Evolutionary conservation across 352 stramenopile species (phyloP).

Genomic region (Blastocystis sp.): DNA sequence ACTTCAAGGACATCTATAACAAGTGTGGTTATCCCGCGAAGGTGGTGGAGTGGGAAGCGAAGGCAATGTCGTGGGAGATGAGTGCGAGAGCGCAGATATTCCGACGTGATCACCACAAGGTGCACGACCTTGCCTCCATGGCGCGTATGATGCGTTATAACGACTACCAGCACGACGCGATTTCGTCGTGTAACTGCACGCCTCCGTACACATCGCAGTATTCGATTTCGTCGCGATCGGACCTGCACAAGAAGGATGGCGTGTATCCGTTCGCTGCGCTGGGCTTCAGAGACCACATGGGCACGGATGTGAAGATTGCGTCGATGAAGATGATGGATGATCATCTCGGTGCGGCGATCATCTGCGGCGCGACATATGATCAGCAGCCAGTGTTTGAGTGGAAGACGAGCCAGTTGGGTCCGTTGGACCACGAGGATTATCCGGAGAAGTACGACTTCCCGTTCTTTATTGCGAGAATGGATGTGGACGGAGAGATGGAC

Average conservation of each 20-base stretch:
- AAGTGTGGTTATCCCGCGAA: slow-evolving; percentile 78
- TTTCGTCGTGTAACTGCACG: slow-evolving; percentile 77
- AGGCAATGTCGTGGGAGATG: slow-evolving; percentile 79
- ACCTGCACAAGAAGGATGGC: slow-evolving; percentile 52
- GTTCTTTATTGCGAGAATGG: slow-evolving; percentile 74
- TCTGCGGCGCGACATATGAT: slow-evolving; percentile 78
- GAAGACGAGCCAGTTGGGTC: slow-evolving; percentile 75
- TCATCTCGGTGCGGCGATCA: slow-evolving; percentile 57
- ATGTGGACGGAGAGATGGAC: slow-evolving; percentile 67
- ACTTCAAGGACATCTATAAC: slow-evolving; percentile 79
- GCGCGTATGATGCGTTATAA: slow-evolving; percentile 81
- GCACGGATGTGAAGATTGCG: slow-evolving; percentile 77
- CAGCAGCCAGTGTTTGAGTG: slow-evolving; percentile 81
- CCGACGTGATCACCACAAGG: slow-evolving; percentile 77
- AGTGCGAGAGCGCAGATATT: slow-evolving; percentile 80
- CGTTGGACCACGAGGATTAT: slow-evolving; percentile 56
- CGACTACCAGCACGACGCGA: slow-evolving; percentile 79
- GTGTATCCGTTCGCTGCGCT: slow-evolving; percentile 77
- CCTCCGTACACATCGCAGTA: slow-evolving; percentile 73
- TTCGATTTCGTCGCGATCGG: slow-evolving; percentile 44
- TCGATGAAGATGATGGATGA: slow-evolving; percentile 76
- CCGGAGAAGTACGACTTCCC: slow-evolving; percentile 72
- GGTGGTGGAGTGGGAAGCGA: slow-evolving; percentile 75
- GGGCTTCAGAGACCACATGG: slow-evolving; percentile 80
- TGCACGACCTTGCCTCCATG: slow-evolving; percentile 78